Evolutionary conservation across 2,329 filamentous ascomycete genomes (phyloP), one percentile per base, ranked within the genome.

Genomic region (Penicillium sp.): DNA sequence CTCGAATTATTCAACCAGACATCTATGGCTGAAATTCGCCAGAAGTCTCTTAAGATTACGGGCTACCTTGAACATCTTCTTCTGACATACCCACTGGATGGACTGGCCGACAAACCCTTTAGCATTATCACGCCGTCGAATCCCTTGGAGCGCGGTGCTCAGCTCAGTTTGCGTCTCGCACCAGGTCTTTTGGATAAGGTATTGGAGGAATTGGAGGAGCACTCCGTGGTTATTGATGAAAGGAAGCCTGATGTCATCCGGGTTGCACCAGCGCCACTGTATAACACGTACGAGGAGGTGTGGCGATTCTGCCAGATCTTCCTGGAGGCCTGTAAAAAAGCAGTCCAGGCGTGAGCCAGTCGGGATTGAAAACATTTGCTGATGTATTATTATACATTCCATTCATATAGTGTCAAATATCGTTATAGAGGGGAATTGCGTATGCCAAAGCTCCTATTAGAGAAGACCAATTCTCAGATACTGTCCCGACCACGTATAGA

Each of bases 201-300:
- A 2, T 83, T 87, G 62, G 79, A 81, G 48, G 83, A 83, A 30
- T 75, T 97, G 30, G 86, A 91, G 68, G 83, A 86, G 13, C 84
- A 86, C 1, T 91, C 90, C 1, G 88, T 95, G 2, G 85, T 96
- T 1, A 88, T 91, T 44, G 93, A 97, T 73, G 91, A 95, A 83
- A 83, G 93, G 62, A 91, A 91, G 75, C 93, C 93, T 1, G 89
- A 93, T 73, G 93, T 97, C 17, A 89, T 97, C 55, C 83, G 93
- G 1, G 88, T 96, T 1, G 92, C 93, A 2, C 93, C 93, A 1
- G 90, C 91, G 47, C 92, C 93, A 8, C 75, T 97, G 67, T 97
- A 96, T 78, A 94, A 94, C 71, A 87, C 85, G 0, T 96, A 91
- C 73, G 82, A 83, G 62, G 93, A 97, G 69, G 88, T 93, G 7